Conservation (phyloP, 2,329 filamentous ascomycete genomes). For the Ascochyta clinopodiicola region DNA sequence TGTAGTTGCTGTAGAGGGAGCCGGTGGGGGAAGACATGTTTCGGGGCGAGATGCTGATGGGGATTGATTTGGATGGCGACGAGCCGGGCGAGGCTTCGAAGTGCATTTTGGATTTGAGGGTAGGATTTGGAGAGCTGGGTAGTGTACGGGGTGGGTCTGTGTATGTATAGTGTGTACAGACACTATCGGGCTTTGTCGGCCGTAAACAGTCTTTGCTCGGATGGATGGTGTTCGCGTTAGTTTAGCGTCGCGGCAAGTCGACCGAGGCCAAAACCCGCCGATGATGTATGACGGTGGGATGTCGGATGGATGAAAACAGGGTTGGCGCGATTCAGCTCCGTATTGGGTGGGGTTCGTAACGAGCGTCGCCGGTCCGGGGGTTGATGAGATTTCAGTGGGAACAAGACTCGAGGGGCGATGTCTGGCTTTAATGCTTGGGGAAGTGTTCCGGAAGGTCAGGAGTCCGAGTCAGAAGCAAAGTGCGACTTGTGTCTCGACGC, state of each 20-base stretch:
- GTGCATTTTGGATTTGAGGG: slow-evolving; percentile 34
- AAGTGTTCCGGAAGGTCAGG: slow-evolving; percentile 32
- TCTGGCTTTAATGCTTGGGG: slow-evolving; percentile 15
- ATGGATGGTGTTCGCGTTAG: slow-evolving; percentile 21
- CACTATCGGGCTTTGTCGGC: slow-evolving; percentile 35
- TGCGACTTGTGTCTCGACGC: slow-evolving; percentile 29
- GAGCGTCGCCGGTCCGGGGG: slow-evolving; percentile 13
- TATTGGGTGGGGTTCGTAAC: slow-evolving; percentile 21
- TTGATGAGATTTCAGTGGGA: slow-evolving; percentile 15
- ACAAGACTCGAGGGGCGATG: slow-evolving; percentile 18
- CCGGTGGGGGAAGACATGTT: slow-evolving; percentile 46
- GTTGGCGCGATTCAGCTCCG: slow-evolving; percentile 23
- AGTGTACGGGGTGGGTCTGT: slow-evolving; percentile 34
- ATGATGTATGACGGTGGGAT: slow-evolving; percentile 38
- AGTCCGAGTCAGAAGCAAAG: slow-evolving; percentile 45
- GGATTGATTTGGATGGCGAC: slow-evolving; percentile 48
- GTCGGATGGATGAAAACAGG: slow-evolving; percentile 24
- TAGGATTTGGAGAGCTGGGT: not conserved
- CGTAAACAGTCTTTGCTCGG: slow-evolving; percentile 17
- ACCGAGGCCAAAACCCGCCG: slow-evolving; percentile 37
- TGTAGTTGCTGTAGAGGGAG: slow-evolving; percentile 48
- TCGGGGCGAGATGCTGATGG: slow-evolving; percentile 44
- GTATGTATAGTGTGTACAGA: slow-evolving; percentile 29
- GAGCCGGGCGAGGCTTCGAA: slow-evolving; percentile 47
- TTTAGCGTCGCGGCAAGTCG: slow-evolving; percentile 35